These are phyloP conservation scores for Lactifluus pinguis DNA, from an alignment of 768 basidiomycete species.

Conservation along the genomic window DNA sequence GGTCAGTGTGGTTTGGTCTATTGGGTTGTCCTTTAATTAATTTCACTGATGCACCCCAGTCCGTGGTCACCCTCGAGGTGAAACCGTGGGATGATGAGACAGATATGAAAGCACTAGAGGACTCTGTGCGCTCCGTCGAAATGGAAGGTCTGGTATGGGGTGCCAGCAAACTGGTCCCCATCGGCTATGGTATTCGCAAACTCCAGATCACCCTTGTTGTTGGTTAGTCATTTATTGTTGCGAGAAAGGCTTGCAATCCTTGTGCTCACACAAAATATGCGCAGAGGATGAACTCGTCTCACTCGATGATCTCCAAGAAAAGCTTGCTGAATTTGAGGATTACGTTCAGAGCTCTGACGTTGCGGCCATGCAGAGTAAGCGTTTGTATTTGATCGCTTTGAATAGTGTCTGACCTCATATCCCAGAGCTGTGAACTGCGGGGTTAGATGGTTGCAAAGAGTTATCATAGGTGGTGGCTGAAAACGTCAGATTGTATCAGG, in stretches of 20 bases:
- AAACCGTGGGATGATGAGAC: slow-evolving; percentile 99
- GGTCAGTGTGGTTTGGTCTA: slow-evolving; percentile 33
- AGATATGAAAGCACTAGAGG: slow-evolving; percentile 85
- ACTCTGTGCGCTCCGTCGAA: slow-evolving; percentile 75
- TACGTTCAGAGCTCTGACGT: slow-evolving; percentile 88
- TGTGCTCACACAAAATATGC: slow-evolving; percentile 30
- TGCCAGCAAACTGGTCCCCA: slow-evolving; percentile 81
- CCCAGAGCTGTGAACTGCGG: slow-evolving; percentile 37
- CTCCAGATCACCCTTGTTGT: slow-evolving; percentile 62
- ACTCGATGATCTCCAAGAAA: slow-evolving; percentile 87
- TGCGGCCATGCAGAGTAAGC: slow-evolving; percentile 86
- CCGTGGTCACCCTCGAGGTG: slow-evolving; percentile 94
- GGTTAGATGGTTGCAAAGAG: neutral
- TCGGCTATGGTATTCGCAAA: slow-evolving; percentile 93
- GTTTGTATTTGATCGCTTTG: neutral
- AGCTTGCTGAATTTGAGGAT: slow-evolving; percentile 77
- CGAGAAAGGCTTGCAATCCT: slow-evolving; percentile 24
- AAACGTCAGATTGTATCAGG: neutral
- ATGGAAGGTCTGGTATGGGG: slow-evolving; percentile 95
- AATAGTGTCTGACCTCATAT: neutral
- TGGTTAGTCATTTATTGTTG: slow-evolving; percentile 24
- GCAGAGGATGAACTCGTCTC: slow-evolving; percentile 94
- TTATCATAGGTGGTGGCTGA: neutral
- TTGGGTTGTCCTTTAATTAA: slow-evolving; percentile 1
- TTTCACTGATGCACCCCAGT: slow-evolving; percentile 40